Evolutionary conservation across 805 yeast species (phyloP), one percentile per base, ranked within the genome.

Genomic region (Ogataea minuta): DNA sequence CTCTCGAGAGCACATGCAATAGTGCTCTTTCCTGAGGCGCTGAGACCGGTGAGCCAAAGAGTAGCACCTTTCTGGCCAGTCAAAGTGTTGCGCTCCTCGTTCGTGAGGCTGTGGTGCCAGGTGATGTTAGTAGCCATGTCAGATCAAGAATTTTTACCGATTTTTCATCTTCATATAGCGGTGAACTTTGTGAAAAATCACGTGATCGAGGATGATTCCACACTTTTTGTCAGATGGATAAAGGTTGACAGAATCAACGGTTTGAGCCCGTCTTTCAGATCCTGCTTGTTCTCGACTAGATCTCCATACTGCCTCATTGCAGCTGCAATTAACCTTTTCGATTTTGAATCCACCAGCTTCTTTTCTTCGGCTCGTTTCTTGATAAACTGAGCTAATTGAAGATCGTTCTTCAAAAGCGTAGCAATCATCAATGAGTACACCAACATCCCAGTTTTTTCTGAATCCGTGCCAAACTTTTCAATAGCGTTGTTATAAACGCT

Each of bases 1-100:
- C 86, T 93, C 65, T 91, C 98, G 38, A 91, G 71, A 7, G 95
- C 97, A 62, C 95, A 86, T 1, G 97, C 97, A 57, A 91, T 84
- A 34, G 97, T 91, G 55, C 89, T 79, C 64, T 91, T 91, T 44
- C 98, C 98, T 35, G 95, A 84, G 8, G 97, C 98, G 49, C 95
- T 84, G 46, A 91, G 72, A 4, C 98, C 98, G 10, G 98, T 91
- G 53, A 91, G 73, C 98, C 98, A 91, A 31, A 91, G 71, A 15
- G 98, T 91, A 41, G 84, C 82, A 33, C 98, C 98, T 35, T 74
- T 72, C 68, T 90, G 97, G 43, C 81, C 79, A 45, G 86, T 77
- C 41, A 85, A 67, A 20, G 61, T 66, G 33, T 76, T 66, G 57
- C 98, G 84, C 67, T 91, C 96, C 14, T 72, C 80, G 63, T 84